Base-by-base conservation (phyloP, 345 rosid species). In the Moringa oleifera region DNA sequence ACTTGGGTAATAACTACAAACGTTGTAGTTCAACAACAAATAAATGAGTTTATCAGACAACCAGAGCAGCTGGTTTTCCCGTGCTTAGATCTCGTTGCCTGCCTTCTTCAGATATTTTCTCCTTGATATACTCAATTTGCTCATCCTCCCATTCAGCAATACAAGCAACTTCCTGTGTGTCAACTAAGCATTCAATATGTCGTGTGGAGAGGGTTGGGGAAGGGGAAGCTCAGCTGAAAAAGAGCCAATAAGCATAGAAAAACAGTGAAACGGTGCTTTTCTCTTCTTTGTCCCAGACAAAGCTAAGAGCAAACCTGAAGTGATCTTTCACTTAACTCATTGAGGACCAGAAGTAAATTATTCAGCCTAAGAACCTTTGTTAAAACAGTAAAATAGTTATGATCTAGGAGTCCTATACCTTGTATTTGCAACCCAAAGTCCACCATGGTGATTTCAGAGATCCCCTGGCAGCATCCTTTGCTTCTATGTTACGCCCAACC, bases 371-470 rank as follows among this genome's bases (percentile, higher is more conserved):
- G n/a, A n/a, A n/a, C n/a, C n/a, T n/a, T n/a, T n/a, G n/a, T n/a
- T n/a, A 6, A 21, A 61, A 18, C 36, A 52, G 15, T 17, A 19
- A 33, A 33, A 49, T 58, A 57, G 59, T 31, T 24, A 51, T 18
- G 20, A 50, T 41, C 8, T 20, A 53, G 41, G n/a, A 37, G 49
- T 56, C 7, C 11, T 64, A 28, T 80, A 79, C 98, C 77, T 77
- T 81, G 54, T 92, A 89, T 46, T 71, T 67, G 71, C 92, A 92
- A 63, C 98, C 95, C 49, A 89, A 73, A 53, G 98, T 91, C 96
- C 96, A 91, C 98, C 95, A 91, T n/a, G 98, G 90, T 51, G 84
- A 87, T 81, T 82, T 89, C 60, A 91, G 68, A 66, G 90, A 89
- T 33, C 85, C 89, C 79, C 98, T 84, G n/a, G 98, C 96, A 1